Evolutionary conservation across 2,329 filamentous ascomycete species (phyloP), one percentile per base, ranked within the genome.

Genomic region (Didymella arachidicola): DNA sequence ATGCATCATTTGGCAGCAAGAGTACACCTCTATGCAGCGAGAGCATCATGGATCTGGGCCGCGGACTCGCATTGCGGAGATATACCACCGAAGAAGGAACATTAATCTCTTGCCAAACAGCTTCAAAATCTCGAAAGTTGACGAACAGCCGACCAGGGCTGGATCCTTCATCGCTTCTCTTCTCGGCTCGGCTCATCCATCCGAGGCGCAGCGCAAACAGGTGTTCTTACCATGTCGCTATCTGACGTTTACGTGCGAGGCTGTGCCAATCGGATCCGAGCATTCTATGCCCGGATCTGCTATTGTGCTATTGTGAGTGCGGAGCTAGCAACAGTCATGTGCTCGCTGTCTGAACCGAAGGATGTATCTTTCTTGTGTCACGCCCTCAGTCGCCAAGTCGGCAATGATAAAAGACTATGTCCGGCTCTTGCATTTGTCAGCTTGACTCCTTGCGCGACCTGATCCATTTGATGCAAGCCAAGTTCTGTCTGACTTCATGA

Each of bases 61-160:
- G 44, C 52, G 19, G 44, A 34, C 27, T 25, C 16, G 8, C 16
- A 14, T 7, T 16, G 6, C 41, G 26, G 48, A 47, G 16, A 34
- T n/a, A 47, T 47, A 14, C 26, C 8, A 18, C 27, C 26, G 42
- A 34, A 43, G 36, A 39, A 53, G n/a, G 34, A 48, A 48, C 11
- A 26, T 41, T 7, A 30, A 26, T 25, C 7, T 25, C 25, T 18
- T 29, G 34, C 46, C 34, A 19, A 19, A 16, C 19, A 22, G 26
- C 7, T 11, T 47, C 16, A 7, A 22, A 19, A n/a, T 7, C 14
- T 22, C 10, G 39, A 14, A 27, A 26, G 12, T 25, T 19, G 4
- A 19, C 22, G 38, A 18, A 18, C 7, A 22, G 5, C 16, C 1
- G 38, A 5, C 2, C 4, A 16, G 19, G 14, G 7, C 34, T 3